A percentile compares a stretch with the other conserved stretches of the same genome.
Conservation (phyloP, 108 stramenopile genomes). For the Cyclotella baltica region DNA sequence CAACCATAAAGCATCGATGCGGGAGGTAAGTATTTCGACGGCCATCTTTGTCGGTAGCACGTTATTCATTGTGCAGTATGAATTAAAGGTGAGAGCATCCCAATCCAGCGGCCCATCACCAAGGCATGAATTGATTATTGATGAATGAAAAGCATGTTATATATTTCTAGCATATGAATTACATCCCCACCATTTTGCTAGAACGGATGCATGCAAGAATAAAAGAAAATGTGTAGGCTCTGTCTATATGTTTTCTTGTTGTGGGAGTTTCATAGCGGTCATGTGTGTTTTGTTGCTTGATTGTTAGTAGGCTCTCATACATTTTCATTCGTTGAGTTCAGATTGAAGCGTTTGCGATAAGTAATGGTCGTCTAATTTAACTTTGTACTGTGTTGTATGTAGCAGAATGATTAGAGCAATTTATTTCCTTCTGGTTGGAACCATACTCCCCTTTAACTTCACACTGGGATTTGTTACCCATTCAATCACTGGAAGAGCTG, state of each 20-base stretch:
- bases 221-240: neutral
- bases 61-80: too few relatives aligned
- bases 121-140: too few relatives aligned
- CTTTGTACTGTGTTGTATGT: neutral
- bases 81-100: too few relatives aligned
- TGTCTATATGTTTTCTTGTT: constrained; percentile 11
- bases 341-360: neutral
- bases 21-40: too few relatives aligned
- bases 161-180: constrained; percentile 35
- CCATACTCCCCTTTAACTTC: neutral
- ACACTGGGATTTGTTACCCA: neutral
- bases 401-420: neutral
- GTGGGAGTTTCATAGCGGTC: constrained; percentile 10
- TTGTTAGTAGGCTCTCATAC: constrained; percentile 14
- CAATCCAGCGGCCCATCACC: too few relatives aligned
- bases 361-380: neutral
- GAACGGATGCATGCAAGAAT: constrained; percentile 46
- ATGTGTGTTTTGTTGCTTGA: neutral
- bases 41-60: too few relatives aligned
- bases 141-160: constrained; percentile 14
- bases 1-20: too few relatives aligned
- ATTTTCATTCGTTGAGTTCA: neutral
- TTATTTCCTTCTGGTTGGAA: neutral
- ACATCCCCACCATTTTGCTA: constrained; percentile 36
- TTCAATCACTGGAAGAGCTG: neutral